phyloP scores from a whole-genome alignment of 306 rosid species.

The Rubus parviflorus region DNA sequence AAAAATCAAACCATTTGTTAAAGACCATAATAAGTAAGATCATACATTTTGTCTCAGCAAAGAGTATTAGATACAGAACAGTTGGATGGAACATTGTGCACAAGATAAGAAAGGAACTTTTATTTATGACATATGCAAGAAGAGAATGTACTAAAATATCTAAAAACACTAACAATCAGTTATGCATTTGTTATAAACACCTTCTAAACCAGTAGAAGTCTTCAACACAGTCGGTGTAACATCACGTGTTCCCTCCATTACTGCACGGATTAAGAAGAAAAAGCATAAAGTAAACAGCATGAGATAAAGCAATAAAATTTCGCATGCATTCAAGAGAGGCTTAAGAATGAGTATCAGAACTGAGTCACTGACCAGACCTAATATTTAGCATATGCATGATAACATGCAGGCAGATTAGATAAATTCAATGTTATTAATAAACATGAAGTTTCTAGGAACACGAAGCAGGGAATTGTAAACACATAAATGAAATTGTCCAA shows the following conservation, averaged over 20 bases:
- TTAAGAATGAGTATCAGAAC: not conserved
- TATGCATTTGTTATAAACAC: constrained; percentile 28
- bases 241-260: constrained; percentile 78
- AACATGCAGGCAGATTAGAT: not conserved
- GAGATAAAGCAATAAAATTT: not conserved
- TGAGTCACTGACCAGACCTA: not conserved
- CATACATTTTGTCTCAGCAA: constrained; percentile 13
- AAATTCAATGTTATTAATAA: not conserved
- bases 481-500: too few relatives aligned
- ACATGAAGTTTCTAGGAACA: too few relatives aligned
- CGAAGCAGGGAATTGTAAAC: too few relatives aligned
- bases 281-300: constrained; percentile 17
- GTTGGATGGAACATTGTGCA: not conserved
- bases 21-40: not conserved
- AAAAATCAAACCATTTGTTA: not conserved
- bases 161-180: not conserved
- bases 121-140: not conserved
- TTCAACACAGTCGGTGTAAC: constrained; percentile 77
- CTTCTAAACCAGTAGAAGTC: constrained; percentile 90
- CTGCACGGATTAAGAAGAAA: constrained; percentile 37
- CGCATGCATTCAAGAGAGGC: constrained; percentile 2
- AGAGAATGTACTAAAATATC: not conserved
- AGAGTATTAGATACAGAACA: constrained; percentile 10
- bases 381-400: too few relatives aligned
- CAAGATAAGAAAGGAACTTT: not conserved